These are phyloP conservation scores for Rugonectria rugulosa DNA, from an alignment of 2,329 filamentous ascomycete species.

Conservation along the genomic window DNA sequence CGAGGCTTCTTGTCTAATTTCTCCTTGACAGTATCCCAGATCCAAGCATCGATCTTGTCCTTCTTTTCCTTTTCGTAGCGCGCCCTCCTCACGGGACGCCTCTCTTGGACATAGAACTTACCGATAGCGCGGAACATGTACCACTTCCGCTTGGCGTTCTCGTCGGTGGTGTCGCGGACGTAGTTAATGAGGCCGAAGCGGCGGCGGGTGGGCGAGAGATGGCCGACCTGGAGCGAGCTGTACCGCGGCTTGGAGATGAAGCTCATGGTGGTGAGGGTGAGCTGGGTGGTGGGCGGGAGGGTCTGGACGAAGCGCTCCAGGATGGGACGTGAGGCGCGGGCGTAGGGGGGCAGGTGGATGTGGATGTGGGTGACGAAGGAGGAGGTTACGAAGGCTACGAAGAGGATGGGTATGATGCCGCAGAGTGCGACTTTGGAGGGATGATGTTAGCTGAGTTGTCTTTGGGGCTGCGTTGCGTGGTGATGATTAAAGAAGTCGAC, in stretches of 20 bases:
- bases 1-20: slow-evolving; percentile 39
- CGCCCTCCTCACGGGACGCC: slow-evolving; percentile 25
- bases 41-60: slow-evolving; percentile 48
- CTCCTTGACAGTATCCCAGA: slow-evolving; percentile 50
- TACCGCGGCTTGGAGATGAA: slow-evolving; percentile 62
- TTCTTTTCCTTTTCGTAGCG: slow-evolving; percentile 38
- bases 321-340: slow-evolving; percentile 65
- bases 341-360: slow-evolving; percentile 71
- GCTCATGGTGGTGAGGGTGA: slow-evolving; percentile 65
- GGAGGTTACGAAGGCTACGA: slow-evolving; percentile 69
- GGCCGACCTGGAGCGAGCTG: slow-evolving; percentile 51
- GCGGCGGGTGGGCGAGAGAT: slow-evolving; percentile 42
- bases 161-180: slow-evolving; percentile 44
- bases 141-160: slow-evolving; percentile 48
- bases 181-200: slow-evolving; percentile 52
- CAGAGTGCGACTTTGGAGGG: slow-evolving; percentile 60
- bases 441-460: slow-evolving; percentile 6
- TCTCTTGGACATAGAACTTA: slow-evolving; percentile 49
- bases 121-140: slow-evolving; percentile 50
- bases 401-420: slow-evolving; percentile 70
- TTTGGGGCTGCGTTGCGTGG: no score
- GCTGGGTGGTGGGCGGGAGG: slow-evolving; percentile 53
- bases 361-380: slow-evolving; percentile 79
- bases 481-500: neutral
- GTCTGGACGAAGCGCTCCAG: slow-evolving; percentile 60